A percentile compares a stretch with the other conserved stretches of the same genome.
phyloP scores from a whole-genome alignment of 2,329 filamentous ascomycete genomes.

The Raffaelea albimanens region DNA sequence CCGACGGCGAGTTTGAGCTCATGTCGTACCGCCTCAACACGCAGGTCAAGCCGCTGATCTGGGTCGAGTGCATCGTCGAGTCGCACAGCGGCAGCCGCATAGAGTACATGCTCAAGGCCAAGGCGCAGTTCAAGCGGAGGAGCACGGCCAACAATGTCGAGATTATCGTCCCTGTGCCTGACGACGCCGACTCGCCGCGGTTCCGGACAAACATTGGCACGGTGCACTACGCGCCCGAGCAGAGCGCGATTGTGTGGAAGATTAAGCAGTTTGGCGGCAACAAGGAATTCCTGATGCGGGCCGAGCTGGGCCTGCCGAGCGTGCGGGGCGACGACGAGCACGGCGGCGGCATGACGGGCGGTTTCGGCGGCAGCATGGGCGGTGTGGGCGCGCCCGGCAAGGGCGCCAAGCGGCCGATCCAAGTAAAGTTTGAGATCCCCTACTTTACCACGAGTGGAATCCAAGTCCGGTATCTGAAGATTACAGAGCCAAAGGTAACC shows the following conservation, averaged over 20 bases:
- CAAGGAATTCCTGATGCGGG: slow-evolving; percentile 98
- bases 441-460: slow-evolving; percentile 99
- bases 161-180: slow-evolving; percentile 92
- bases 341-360: slow-evolving; percentile 94
- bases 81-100: slow-evolving; percentile 91
- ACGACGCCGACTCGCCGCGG: slow-evolving; percentile 90
- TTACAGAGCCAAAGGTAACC: slow-evolving; percentile 99
- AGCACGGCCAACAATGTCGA: slow-evolving; percentile 98
- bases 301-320: slow-evolving; percentile 86
- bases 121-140: slow-evolving; percentile 94
- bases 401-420: slow-evolving; percentile 85
- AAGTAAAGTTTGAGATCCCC: slow-evolving; percentile 99
- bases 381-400: slow-evolving; percentile 71
- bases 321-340: slow-evolving; percentile 93
- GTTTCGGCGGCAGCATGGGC: slow-evolving; percentile 94
- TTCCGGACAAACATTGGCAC: slow-evolving; percentile 97
- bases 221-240: slow-evolving; percentile 95
- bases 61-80: slow-evolving; percentile 97
- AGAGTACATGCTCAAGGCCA: slow-evolving; percentile 98
- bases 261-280: slow-evolving; percentile 99
- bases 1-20: slow-evolving; percentile 96
- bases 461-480: slow-evolving; percentile 96
- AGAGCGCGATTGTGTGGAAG: slow-evolving; percentile 98
- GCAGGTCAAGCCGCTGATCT: slow-evolving; percentile 95
- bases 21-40: slow-evolving; percentile 99